These are phyloP conservation scores for Saussurea involucrata DNA, from an alignment of 129 eudicot species.

Conservation along the genomic window DNA sequence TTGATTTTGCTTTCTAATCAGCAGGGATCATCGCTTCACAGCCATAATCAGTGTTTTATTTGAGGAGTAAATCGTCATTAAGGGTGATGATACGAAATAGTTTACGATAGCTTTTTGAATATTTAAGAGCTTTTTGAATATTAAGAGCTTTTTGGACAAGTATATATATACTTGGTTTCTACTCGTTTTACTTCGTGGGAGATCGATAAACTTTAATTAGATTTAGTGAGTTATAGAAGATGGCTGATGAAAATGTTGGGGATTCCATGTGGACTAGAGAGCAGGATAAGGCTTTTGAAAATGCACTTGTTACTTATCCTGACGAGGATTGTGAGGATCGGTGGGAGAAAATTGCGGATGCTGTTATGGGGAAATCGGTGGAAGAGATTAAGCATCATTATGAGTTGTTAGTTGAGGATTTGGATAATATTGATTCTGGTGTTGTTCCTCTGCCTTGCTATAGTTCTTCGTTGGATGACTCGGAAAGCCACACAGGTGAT, in stretches of 20 bases:
- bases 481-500: conserved; percentile 40
- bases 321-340: conserved; percentile 63
- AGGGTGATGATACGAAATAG: conserved; percentile 6
- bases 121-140: conserved; percentile 6
- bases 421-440: conserved; percentile 70
- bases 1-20: not conserved
- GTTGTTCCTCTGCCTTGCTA: conserved; percentile 68
- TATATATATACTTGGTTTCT: not conserved
- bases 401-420: conserved; percentile 73
- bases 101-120: not conserved
- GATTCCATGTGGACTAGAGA: conserved; percentile 71
- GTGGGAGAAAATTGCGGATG: conserved; percentile 79
- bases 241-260: conserved; percentile 43
- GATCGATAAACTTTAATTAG: conserved; percentile 13
- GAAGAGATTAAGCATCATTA: conserved; percentile 79
- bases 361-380: conserved; percentile 65
- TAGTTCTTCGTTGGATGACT: conserved; percentile 55
- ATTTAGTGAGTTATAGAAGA: conserved; percentile 24
- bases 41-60: not conserved
- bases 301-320: conserved; percentile 60
- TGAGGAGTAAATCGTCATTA: conserved; percentile 7
- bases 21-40: conserved; percentile 14
- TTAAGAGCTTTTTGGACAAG: not conserved
- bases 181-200: not conserved
- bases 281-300: conserved; percentile 79